Evolutionary conservation across 495 filamentous ascomycete species (phyloP).

Genomic region (Haplographium delicatum): DNA sequence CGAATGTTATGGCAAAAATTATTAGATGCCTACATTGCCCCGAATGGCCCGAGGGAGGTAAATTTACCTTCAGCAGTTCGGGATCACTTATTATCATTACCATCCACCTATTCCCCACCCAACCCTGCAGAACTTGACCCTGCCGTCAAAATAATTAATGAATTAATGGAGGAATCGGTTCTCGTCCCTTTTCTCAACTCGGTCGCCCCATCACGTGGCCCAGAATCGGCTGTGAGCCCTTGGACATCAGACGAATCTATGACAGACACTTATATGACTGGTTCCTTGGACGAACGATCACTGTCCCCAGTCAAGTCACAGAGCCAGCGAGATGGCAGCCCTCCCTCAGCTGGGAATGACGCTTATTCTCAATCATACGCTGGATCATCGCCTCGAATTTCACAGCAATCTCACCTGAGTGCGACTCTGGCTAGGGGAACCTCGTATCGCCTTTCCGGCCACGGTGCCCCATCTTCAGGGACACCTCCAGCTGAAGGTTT

Average conservation of each 20-base stretch:
- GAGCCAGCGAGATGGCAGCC: constrained; percentile 21
- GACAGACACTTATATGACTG: constrained; percentile 27
- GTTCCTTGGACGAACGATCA: constrained; percentile 32
- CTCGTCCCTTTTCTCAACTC: constrained; percentile 75
- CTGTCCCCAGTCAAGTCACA: constrained; percentile 18
- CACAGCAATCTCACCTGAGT: constrained; percentile 24
- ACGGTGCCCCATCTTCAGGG: constrained; percentile 14
- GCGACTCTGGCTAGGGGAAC: constrained; percentile 22
- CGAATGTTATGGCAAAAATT: constrained; percentile 66
- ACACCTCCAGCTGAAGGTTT: constrained; percentile 22
- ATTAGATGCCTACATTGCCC: constrained; percentile 69
- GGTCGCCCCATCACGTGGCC: constrained; percentile 33
- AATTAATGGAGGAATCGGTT: constrained; percentile 96
- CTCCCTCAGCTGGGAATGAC: constrained; percentile 26
- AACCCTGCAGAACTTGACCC: constrained; percentile 71
- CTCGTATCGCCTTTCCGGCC: constrained; percentile 15
- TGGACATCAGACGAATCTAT: constrained; percentile 33
- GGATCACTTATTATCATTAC: constrained; percentile 66
- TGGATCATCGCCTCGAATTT: constrained; percentile 14
- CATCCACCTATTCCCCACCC: constrained; percentile 60
- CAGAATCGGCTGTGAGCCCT: constrained; percentile 26
- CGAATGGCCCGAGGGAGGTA: constrained; percentile 81
- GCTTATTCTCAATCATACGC: constrained; percentile 29
- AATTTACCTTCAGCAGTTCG: constrained; percentile 87
- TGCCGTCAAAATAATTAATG: constrained; percentile 89